Evolutionary conservation across 2,329 filamentous ascomycete genomes (phyloP).

Genomic region (Claviceps monticola): DNA sequence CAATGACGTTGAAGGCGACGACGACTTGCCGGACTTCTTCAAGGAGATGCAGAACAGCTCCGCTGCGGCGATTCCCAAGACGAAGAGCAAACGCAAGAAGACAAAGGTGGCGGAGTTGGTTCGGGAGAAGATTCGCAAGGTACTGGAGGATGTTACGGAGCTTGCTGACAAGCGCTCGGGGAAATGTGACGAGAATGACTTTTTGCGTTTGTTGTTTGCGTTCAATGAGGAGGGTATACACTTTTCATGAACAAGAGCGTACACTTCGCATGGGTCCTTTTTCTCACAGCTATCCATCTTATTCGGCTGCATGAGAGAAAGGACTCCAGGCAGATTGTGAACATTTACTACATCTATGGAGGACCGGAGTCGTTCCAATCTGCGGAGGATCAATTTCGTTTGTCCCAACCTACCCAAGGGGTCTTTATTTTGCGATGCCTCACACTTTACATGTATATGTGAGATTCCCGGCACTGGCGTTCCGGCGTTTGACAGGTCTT

Average conservation of each 20-base stretch:
- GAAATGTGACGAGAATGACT: constrained; percentile 87
- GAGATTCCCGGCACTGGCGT: too few relatives aligned
- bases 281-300: too few relatives aligned
- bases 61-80: constrained; percentile 33
- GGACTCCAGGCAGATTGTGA: too few relatives aligned
- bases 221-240: constrained; percentile 92
- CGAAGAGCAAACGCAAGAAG: constrained; percentile 58
- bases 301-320: too few relatives aligned
- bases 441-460: too few relatives aligned
- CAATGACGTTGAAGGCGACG: constrained; percentile 44
- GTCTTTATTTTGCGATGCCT: too few relatives aligned
- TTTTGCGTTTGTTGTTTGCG: constrained; percentile 62
- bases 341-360: too few relatives aligned
- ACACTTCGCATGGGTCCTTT: too few relatives aligned
- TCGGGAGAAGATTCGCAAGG: constrained; percentile 73
- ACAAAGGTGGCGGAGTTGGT: constrained; percentile 71
- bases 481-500: too few relatives aligned
- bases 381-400: too few relatives aligned
- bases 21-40: constrained; percentile 75
- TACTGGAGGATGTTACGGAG: constrained; percentile 67
- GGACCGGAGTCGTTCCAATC: too few relatives aligned
- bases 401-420: too few relatives aligned
- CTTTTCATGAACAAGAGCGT: constrained; percentile 44
- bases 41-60: constrained; percentile 42
- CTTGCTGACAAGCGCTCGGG: constrained; percentile 70